These are phyloP conservation scores for Physaria fendleri DNA, from an alignment of 345 rosid species.

Conservation along the genomic window DNA sequence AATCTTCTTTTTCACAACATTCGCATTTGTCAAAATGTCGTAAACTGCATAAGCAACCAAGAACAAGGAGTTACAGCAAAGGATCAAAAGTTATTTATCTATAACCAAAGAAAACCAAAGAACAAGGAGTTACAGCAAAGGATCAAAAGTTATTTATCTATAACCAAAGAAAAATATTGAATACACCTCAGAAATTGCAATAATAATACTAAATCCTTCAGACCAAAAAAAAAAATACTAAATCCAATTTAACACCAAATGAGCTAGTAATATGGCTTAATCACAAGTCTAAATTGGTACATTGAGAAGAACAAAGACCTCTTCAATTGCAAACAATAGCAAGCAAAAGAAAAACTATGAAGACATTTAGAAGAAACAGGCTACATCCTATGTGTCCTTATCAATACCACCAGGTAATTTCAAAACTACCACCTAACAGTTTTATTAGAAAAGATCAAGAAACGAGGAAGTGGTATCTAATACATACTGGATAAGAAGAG, in stretches of 20 bases:
- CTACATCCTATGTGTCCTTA: background rate
- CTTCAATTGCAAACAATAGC: background rate
- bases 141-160: background rate
- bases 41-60: conserved; percentile 43
- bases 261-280: background rate
- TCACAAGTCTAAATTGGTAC: background rate
- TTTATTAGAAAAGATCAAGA: background rate
- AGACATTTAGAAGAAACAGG: background rate
- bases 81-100: background rate
- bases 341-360: background rate
- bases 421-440: too few relatives aligned
- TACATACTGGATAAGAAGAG: conserved; percentile 45
- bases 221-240: too few relatives aligned
- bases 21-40: conserved; percentile 76
- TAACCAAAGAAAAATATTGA: background rate
- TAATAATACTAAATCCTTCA: background rate
- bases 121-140: too few relatives aligned
- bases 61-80: background rate
- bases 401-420: background rate
- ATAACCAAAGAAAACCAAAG: background rate
- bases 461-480: background rate
- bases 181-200: background rate
- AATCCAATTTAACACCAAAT: background rate
- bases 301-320: background rate
- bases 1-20: conserved; percentile 68